Base-by-base conservation (phyloP, 306 rosid species). In the Rubus idaeus region DNA sequence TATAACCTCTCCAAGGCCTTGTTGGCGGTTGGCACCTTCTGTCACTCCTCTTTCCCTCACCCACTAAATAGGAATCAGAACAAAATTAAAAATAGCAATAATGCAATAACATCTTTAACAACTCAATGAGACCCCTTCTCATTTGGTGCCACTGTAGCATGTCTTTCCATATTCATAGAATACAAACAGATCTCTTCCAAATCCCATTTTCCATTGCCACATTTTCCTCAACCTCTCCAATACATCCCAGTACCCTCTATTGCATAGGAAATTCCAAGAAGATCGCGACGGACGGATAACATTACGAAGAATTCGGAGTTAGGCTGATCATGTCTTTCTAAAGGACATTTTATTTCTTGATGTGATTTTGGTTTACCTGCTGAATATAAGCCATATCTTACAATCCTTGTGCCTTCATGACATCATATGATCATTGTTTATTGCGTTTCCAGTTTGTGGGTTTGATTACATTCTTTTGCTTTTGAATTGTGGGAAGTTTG, bases 201-300 rank as follows among this genome's bases (percentile, higher is more conserved):
- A 37, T 65, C 63, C 71, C 86, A 17, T 17, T 58, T 78, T 70
- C 55, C 70, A 73, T 64, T 75, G 26, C 69, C 68, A 45, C 68
- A 47, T 44, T 63, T 50, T 46, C 68, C 56, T 60, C 76, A 9
- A 76, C 86, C 72, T 62, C 75, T 81, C 72, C 75, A 62, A 21
- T 41, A 78, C 68, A 42, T 74, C 75, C 82, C 76, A 14, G 46
- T 41, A 11, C 72, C 74, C 73, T 75, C 87, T 76, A 67, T 76
- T 80, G 88, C 80, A 75, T 80, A 78, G 84, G 82, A 71, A 76
- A 69, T 77, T 85, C 84, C 86, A 78, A 70, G 21, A 62, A 74
- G 61, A 73, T 84, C 77, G 18, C 37, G 79, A 84, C 63, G 39
- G 66, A 67, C 18, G 4, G 51, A 77, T 39, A 50, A 46, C 61